Evolutionary conservation across 106 monocot species (phyloP), one percentile per base, ranked within the genome.

Genomic region (Apostasia ramifera): DNA sequence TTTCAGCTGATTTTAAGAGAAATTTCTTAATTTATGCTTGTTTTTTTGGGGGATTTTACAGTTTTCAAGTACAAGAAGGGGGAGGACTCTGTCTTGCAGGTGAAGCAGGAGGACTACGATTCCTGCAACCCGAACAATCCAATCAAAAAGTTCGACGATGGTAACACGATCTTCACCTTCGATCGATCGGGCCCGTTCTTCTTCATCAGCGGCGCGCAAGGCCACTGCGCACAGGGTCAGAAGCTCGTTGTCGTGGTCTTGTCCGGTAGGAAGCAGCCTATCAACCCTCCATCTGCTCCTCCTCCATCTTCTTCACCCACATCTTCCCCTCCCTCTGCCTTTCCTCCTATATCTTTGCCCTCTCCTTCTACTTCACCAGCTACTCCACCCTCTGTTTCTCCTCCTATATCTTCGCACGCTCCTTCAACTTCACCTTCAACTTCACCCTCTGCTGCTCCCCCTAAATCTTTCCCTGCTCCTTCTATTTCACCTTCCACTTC

Each of bases 11-110:
- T 38, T 3, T 37, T 49, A 57, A 44, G 1, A 50, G 26, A 26
- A 26, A 26, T 37, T 62, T 14, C 26, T 26, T 10, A 52, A 4
- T 52, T 47, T 6, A 5, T 0, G 1, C 11, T 54, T 74, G 5
- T 40, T 38, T 3, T 37, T 49, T 64, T 51, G 1, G 50, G 26
- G 26, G 26, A 26, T 37, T 62, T 14, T 57, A 46, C 67, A 95
- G 95, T 95, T 50, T 95, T 95, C 60, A 86, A 72, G 66, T 95
- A 88, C 79, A 76, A 78, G 65, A 82, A 80, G 48, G 76, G 69
- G 12, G 70, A 68, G 42, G 80, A 90, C 69, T 87, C 86, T 0
- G 90, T 90, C 12, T 74, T 94, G 37, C 62, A 78, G 12, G 86
- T 94, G 2, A 71, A 39, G 9, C 66, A 81, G 57, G 67, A 74